Evolutionary conservation across 2,329 filamentous ascomycete genomes (phyloP).

Genomic region (Cercospora zeina): DNA sequence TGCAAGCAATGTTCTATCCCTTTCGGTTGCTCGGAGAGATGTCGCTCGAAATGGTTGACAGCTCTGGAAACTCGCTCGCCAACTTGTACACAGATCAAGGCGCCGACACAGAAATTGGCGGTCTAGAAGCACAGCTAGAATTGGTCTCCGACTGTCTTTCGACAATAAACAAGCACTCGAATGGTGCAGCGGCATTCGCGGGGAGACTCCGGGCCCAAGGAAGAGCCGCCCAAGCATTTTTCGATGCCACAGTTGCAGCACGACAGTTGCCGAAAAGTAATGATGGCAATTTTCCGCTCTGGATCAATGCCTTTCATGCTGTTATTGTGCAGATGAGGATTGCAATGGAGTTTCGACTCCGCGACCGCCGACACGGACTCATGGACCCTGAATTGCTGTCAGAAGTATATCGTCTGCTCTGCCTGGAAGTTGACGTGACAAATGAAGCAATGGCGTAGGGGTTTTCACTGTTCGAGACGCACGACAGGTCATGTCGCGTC

Average conservation of each 20-base stretch:
- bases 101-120: background rate
- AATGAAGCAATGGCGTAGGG: background rate
- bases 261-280: background rate
- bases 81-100: background rate
- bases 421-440: background rate
- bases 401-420: background rate
- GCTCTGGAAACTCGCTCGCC: background rate
- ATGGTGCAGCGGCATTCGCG: background rate
- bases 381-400: background rate
- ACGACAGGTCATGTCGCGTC: background rate
- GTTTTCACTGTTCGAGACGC: background rate
- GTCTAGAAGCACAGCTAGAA: background rate
- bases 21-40: background rate
- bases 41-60: background rate
- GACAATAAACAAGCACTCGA: background rate
- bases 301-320: background rate
- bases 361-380: background rate
- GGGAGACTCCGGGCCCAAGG: too few relatives aligned
- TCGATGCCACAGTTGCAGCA: background rate
- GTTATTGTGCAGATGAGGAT: background rate
- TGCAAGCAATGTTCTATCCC: conserved; percentile 1
- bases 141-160: background rate
- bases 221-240: background rate
- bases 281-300: background rate
- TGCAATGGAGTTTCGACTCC: background rate